Evolutionary conservation across 352 stramenopile genomes (phyloP).

Genomic region (Phytophthora idaei): DNA sequence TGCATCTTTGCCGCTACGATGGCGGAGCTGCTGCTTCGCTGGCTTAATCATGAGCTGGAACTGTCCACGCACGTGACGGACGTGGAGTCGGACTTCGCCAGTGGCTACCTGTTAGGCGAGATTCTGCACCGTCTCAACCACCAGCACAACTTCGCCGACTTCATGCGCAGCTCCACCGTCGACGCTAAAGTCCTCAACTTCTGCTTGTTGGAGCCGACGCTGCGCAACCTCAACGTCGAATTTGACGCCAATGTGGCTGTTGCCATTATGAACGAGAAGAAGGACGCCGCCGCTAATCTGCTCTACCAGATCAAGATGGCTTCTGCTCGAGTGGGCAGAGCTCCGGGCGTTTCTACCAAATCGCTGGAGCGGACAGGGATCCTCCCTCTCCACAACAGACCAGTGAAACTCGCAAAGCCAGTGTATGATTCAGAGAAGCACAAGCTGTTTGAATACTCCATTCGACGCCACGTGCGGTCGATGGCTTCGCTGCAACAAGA

Average conservation of each 20-base stretch:
- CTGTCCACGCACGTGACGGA: slow-evolving; percentile 68
- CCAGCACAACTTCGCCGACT: slow-evolving; percentile 87
- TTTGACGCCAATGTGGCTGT: slow-evolving; percentile 82
- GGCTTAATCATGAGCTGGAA: slow-evolving; percentile 85
- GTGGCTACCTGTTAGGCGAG: slow-evolving; percentile 87
- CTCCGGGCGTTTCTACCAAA: slow-evolving; percentile 56
- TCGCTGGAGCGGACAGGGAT: slow-evolving; percentile 53
- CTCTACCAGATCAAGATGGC: slow-evolving; percentile 89
- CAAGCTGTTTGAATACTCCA: slow-evolving; percentile 70
- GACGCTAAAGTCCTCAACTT: slow-evolving; percentile 92
- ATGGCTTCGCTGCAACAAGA: slow-evolving; percentile 48
- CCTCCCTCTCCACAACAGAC: slow-evolving; percentile 65
- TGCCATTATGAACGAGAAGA: slow-evolving; percentile 82
- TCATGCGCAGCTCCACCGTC: slow-evolving; percentile 68
- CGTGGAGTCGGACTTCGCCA: slow-evolving; percentile 81
- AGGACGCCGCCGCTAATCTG: slow-evolving; percentile 65
- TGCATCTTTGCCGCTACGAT: slow-evolving; percentile 34
- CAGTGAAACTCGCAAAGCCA: slow-evolving; percentile 61
- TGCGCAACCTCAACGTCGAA: slow-evolving; percentile 72
- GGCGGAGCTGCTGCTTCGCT: slow-evolving; percentile 77
- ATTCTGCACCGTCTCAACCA: slow-evolving; percentile 89
- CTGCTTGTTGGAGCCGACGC: slow-evolving; percentile 79
- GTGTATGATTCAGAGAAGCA: slow-evolving; percentile 62
- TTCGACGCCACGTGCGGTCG: slow-evolving; percentile 66
- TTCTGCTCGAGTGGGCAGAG: slow-evolving; percentile 48